Percentiles rank a stretch among this genome's conserved stretches.
Conservation (phyloP, 192 early-diverging fungal species). For the Spizellomyces sp. region DNA sequence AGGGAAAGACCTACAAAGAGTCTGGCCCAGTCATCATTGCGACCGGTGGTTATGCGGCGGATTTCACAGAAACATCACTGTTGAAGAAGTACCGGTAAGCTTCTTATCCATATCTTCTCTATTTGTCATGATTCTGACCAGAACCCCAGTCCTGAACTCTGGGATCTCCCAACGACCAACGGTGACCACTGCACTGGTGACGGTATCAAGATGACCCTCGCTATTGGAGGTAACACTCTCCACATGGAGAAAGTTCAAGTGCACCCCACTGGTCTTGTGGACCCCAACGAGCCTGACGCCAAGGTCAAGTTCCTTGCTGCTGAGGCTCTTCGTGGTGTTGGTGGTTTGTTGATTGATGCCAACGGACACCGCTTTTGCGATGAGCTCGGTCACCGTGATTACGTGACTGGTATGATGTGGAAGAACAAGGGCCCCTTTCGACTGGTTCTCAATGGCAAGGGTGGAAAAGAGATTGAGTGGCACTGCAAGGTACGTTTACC, state of each 20-base stretch:
- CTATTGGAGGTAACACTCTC: conserved; percentile 79
- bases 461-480: conserved; percentile 89
- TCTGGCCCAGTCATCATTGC: conserved; percentile 85
- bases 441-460: conserved; percentile 80
- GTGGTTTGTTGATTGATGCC: conserved; percentile 80
- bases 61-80: conserved; percentile 75
- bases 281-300: conserved; percentile 83
- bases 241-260: conserved; percentile 98
- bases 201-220: conserved; percentile 85
- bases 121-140: neutral
- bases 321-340: conserved; percentile 92
- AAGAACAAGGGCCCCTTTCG: conserved; percentile 84
- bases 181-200: conserved; percentile 95
- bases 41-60: conserved; percentile 95
- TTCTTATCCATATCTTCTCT: conserved; percentile 9
- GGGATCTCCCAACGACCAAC: conserved; percentile 83
- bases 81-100: conserved; percentile 78
- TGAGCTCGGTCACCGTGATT: conserved; percentile 93
- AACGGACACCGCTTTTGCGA: conserved; percentile 88
- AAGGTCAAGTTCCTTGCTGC: conserved; percentile 95
- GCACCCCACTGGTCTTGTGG: conserved; percentile 95
- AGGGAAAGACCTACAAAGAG: conserved; percentile 61
- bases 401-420: conserved; percentile 88
- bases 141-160: conserved; percentile 33
- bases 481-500: conserved; percentile 66